phyloP scores from a whole-genome alignment of 805 yeast species.

The Candida sphagnicola region DNA sequence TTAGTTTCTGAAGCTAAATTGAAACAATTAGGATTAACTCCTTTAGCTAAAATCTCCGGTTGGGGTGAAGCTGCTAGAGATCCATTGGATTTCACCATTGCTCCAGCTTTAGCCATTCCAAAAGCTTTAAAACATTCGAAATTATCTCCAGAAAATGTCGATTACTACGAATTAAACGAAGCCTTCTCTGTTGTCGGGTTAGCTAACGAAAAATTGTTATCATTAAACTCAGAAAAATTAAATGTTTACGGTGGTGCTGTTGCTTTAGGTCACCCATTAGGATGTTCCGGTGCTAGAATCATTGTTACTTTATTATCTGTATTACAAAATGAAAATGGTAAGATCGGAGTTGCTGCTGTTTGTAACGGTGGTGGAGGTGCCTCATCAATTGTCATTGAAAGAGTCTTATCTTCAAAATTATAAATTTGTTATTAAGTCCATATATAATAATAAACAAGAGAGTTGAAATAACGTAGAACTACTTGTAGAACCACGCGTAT shows the following conservation, averaged over 20 bases:
- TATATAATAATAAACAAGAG: too few species aligned
- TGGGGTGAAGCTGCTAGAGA: conserved; percentile 99
- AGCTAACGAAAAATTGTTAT: conserved; percentile 74
- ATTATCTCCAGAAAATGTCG: conserved; percentile 61
- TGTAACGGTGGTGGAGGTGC: conserved; percentile 99
- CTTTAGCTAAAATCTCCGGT: conserved; percentile 83
- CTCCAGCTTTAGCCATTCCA: conserved; percentile 93
- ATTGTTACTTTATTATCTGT: conserved; percentile 82
- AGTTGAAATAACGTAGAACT: too few species aligned
- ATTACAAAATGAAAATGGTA: conserved; percentile 72
- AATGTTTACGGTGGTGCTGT: conserved; percentile 96
- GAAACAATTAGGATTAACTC: conserved; percentile 80
- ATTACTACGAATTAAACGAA: conserved; percentile 93
- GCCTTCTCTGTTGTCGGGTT: conserved; percentile 96
- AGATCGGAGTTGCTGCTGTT: conserved; percentile 90
- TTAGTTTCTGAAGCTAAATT: conserved; percentile 82
- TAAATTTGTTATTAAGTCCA: too few species aligned
- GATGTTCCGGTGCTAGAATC: conserved; percentile 93
- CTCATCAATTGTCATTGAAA: conserved; percentile 84
- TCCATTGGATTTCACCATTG: conserved; percentile 93
- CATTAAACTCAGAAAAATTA: conserved; percentile 61
- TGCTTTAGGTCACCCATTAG: conserved; percentile 92
- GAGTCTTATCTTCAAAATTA: conserved; percentile 37
- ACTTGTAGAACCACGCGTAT: too few species aligned
- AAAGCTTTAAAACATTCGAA: conserved; percentile 91